Evolutionary conservation across 129 eudicot species (phyloP).

Genomic region (Silybum marianum): DNA sequence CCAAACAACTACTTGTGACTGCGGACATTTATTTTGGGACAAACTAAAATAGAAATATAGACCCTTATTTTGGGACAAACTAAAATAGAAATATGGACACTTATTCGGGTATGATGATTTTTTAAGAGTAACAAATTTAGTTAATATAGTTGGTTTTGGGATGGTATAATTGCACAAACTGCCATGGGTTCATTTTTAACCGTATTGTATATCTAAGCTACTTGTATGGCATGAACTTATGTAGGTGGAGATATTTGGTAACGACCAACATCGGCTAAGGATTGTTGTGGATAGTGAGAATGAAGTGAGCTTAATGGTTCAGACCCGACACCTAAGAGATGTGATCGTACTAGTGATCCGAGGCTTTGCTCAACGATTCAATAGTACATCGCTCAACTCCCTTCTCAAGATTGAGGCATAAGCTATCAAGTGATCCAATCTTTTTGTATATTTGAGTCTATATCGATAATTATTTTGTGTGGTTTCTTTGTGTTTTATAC

Average conservation of each 20-base stretch:
- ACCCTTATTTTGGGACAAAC: not conserved
- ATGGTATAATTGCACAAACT: not conserved
- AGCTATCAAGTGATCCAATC: slow-evolving; percentile 5
- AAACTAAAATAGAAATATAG: not conserved
- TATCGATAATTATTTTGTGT: slow-evolving; percentile 18
- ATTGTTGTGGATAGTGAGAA: slow-evolving; percentile 88
- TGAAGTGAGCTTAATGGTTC: slow-evolving; percentile 92
- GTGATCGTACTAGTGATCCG: slow-evolving; percentile 83
- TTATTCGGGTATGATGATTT: not conserved
- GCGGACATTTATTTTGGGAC: not conserved
- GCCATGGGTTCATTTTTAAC: not conserved
- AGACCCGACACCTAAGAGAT: slow-evolving; percentile 89
- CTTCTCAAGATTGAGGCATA: slow-evolving; percentile 83
- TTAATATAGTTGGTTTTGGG: not conserved
- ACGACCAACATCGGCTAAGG: slow-evolving; percentile 88
- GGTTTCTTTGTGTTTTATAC: not conserved
- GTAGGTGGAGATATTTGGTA: slow-evolving; percentile 91
- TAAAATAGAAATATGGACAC: not conserved
- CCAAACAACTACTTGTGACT: not conserved
- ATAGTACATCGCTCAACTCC: slow-evolving; percentile 93
- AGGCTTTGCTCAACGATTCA: slow-evolving; percentile 89
- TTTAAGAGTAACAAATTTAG: not conserved
- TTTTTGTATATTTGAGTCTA: slow-evolving; percentile 27
- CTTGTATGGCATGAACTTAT: slow-evolving; percentile 11
- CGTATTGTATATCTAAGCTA: not conserved